Evolutionary conservation across 2,329 filamentous ascomycete species (phyloP).

Genomic region (Aspergillus tubingensis): DNA sequence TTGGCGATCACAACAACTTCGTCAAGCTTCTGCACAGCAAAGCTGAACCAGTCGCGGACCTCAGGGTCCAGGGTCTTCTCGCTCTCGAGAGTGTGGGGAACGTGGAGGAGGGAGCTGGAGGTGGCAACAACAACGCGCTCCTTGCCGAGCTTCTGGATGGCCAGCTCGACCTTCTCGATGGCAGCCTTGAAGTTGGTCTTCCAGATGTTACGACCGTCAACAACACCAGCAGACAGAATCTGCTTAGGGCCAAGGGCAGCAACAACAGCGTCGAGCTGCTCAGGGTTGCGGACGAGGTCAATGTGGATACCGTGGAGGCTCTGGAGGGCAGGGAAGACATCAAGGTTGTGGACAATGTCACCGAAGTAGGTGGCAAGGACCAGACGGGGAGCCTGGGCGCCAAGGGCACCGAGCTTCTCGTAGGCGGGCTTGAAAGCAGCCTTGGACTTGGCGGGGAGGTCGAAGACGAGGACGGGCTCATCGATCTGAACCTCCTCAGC

Average conservation of each 20-base stretch:
- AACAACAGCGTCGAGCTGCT: slow-evolving; percentile 88
- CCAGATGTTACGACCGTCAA: slow-evolving; percentile 99
- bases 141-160: slow-evolving; percentile 94
- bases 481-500: slow-evolving; percentile 97
- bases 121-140: slow-evolving; percentile 96
- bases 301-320: slow-evolving; percentile 84
- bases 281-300: slow-evolving; percentile 96
- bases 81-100: slow-evolving; percentile 93
- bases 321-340: slow-evolving; percentile 72
- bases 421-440: slow-evolving; percentile 97
- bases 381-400: slow-evolving; percentile 80
- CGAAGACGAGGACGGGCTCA: slow-evolving; percentile 94
- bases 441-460: slow-evolving; percentile 87
- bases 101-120: slow-evolving; percentile 97
- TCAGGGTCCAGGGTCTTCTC: slow-evolving; percentile 98
- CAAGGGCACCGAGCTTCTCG: slow-evolving; percentile 74
- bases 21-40: slow-evolving; percentile 88
- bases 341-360: slow-evolving; percentile 98
- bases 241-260: slow-evolving; percentile 84
- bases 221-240: slow-evolving; percentile 90
- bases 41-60: slow-evolving; percentile 97
- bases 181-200: slow-evolving; percentile 99
- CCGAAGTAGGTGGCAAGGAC: slow-evolving; percentile 97
- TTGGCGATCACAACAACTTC: slow-evolving; percentile 94
- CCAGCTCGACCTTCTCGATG: slow-evolving; percentile 85